phyloP scores from a whole-genome alignment of 228 moss, liverwort and hornwort species.

The Sphagnum fallax region DNA sequence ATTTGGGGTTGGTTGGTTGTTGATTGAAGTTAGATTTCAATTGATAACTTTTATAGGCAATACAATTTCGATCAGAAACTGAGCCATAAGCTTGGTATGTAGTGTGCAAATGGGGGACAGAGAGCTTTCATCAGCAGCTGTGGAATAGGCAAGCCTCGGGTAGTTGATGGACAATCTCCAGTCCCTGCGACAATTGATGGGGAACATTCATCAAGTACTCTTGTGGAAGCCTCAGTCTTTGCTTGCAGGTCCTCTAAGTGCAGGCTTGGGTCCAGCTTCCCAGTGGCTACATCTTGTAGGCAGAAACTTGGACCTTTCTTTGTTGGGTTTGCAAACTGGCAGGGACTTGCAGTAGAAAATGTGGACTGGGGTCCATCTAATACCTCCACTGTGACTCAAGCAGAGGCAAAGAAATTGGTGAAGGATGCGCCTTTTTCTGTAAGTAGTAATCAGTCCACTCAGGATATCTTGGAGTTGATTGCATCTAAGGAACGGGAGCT shows the following conservation, averaged over 20 bases:
- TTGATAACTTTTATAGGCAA: neutral
- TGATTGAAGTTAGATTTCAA: neutral
- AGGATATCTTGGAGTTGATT: conserved; percentile 8
- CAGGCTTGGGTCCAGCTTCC: neutral
- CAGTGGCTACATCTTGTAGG: neutral
- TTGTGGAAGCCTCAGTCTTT: neutral
- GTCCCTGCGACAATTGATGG: neutral
- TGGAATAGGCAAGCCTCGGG: neutral
- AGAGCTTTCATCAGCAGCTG: neutral
- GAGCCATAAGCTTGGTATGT: neutral
- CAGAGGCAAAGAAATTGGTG: neutral
- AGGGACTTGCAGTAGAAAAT: neutral
- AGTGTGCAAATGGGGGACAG: neutral
- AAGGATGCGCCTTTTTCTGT: neutral
- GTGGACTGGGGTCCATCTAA: neutral
- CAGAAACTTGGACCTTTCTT: neutral
- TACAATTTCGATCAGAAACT: neutral
- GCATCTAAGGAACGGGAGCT: conserved; percentile 27
- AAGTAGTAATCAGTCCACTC: conserved; percentile 2
- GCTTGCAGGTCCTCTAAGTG: neutral
- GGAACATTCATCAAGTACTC: neutral
- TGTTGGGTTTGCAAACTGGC: neutral
- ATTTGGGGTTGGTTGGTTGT: neutral
- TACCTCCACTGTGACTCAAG: neutral
- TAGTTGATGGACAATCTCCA: neutral